A percentile compares a stretch with the other conserved stretches of the same genome.
Evolutionary conservation across 2,329 filamentous ascomycete genomes (phyloP).

Genomic region (Penicillium italicum): DNA sequence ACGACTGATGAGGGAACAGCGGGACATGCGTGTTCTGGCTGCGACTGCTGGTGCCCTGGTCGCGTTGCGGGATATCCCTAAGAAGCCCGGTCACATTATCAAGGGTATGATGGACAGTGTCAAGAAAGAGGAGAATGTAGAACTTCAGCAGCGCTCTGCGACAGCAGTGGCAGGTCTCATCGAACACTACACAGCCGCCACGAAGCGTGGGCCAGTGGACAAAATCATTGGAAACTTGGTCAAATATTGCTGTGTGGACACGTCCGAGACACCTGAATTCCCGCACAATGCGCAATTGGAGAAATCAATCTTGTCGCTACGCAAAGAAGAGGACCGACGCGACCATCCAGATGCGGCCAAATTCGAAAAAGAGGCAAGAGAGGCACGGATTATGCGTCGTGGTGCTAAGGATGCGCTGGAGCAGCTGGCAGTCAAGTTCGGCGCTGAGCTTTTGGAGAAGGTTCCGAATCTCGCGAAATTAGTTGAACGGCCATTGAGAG

Average conservation of each 20-base stretch:
- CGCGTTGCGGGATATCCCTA: conserved; percentile 80
- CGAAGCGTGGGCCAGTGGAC: conserved; percentile 80
- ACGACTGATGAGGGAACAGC: conserved; percentile 69
- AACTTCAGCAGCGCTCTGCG: conserved; percentile 82
- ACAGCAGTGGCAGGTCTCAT: conserved; percentile 79
- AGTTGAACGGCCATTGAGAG: conserved; percentile 75
- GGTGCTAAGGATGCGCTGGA: conserved; percentile 94
- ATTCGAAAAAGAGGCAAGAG: conserved; percentile 84
- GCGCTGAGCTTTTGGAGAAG: conserved; percentile 69
- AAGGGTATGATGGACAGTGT: conserved; percentile 98
- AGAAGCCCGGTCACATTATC: conserved; percentile 89
- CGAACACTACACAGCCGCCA: conserved; percentile 75
- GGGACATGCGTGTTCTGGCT: conserved; percentile 81
- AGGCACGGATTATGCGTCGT: conserved; percentile 82
- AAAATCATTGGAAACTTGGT: conserved; percentile 94
- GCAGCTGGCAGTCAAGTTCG: conserved; percentile 77
- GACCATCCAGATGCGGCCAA: conserved; percentile 88
- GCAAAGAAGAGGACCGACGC: conserved; percentile 93
- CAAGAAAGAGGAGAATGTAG: conserved; percentile 87
- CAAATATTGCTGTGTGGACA: conserved; percentile 97
- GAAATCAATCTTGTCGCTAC: conserved; percentile 81
- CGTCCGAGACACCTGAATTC: conserved; percentile 95
- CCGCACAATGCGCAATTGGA: conserved; percentile 74
- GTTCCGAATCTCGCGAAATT: conserved; percentile 77
- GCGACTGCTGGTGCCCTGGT: conserved; percentile 84